Percentiles rank a stretch among this genome's conserved stretches.
These are phyloP conservation scores for Melampsora larici-populina DNA, from an alignment of 1,284 basidiomycete species.

Conservation along the genomic window DNA sequence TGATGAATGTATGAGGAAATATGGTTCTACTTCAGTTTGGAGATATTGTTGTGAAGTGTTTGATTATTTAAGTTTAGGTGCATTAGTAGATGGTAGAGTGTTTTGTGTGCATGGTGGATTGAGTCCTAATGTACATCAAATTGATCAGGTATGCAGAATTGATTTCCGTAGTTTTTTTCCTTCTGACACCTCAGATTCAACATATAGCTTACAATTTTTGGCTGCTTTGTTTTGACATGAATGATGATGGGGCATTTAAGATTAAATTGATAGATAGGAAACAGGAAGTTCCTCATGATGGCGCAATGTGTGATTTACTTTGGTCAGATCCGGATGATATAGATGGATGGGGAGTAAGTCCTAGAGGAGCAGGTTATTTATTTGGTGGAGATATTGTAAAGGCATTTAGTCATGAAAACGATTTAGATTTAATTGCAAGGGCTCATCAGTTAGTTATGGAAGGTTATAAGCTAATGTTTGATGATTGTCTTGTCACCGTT, in stretches of 20 bases:
- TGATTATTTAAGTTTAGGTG: slow-evolving; percentile 89
- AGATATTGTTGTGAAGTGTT: slow-evolving; percentile 98
- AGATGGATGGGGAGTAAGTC: slow-evolving; percentile 90
- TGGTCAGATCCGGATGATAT: slow-evolving; percentile 99
- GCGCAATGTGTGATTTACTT: slow-evolving; percentile 94
- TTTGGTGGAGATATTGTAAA: slow-evolving; percentile 92
- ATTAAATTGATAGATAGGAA: slow-evolving; percentile 93
- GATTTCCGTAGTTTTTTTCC: background rate
- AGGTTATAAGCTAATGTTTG: slow-evolving; percentile 98
- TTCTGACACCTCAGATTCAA: background rate
- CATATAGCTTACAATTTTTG: slow-evolving; percentile 43
- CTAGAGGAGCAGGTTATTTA: slow-evolving; percentile 88
- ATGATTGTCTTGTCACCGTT: slow-evolving; percentile 90
- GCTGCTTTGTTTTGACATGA: slow-evolving; percentile 16
- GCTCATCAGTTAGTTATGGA: slow-evolving; percentile 99
- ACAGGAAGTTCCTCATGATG: slow-evolving; percentile 99
- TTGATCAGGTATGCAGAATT: slow-evolving; percentile 44
- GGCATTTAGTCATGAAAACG: slow-evolving; percentile 82
- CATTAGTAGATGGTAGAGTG: slow-evolving; percentile 90
- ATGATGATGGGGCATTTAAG: slow-evolving; percentile 55
- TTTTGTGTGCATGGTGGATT: slow-evolving; percentile 90
- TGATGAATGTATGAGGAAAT: slow-evolving; percentile 96
- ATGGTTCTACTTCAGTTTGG: slow-evolving; percentile 94
- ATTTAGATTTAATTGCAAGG: slow-evolving; percentile 88
- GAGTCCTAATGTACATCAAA: slow-evolving; percentile 57